Evolutionary conservation across 1,139 yeast species (phyloP).

Genomic region (Protomyces inundatus): DNA sequence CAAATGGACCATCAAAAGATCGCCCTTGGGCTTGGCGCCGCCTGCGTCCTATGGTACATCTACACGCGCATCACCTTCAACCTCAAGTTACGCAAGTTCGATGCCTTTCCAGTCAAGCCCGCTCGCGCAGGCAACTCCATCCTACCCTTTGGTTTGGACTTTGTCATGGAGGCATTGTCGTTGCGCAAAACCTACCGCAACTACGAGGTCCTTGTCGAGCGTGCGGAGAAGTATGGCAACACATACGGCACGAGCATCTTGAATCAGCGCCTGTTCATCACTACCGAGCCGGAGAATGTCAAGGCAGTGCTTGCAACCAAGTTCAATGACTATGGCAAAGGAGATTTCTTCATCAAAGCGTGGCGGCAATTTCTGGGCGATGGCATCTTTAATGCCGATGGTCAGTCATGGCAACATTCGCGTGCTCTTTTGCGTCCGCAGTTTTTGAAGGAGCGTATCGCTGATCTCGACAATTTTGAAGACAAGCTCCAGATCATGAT

Average conservation of each 20-base stretch:
- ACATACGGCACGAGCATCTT: conserved; percentile 5
- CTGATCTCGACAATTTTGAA: conserved; percentile 48
- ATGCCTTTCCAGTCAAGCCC: not conserved
- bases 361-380: conserved; percentile 47
- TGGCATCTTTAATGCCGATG: conserved; percentile 56
- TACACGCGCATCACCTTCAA: not conserved
- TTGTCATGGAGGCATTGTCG: not conserved
- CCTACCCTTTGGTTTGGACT: conserved; percentile 5
- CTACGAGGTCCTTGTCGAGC: not conserved
- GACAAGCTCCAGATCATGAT: conserved; percentile 45
- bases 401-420: conserved; percentile 55
- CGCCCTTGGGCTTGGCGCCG: not conserved
- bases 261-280: conserved; percentile 1
- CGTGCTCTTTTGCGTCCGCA: conserved; percentile 57
- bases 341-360: conserved; percentile 39
- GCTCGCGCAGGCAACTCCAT: not conserved
- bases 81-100: not conserved
- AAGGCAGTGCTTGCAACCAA: conserved; percentile 40
- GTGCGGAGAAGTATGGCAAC: not conserved
- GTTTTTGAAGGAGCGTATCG: conserved; percentile 53
- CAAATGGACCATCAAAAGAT: not conserved
- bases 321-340: conserved; percentile 48
- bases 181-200: conserved; percentile 5
- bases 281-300: conserved; percentile 21
- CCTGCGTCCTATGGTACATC: not conserved